phyloP scores from a whole-genome alignment of 495 filamentous ascomycete genomes.

The Bryoglossum gracile region DNA sequence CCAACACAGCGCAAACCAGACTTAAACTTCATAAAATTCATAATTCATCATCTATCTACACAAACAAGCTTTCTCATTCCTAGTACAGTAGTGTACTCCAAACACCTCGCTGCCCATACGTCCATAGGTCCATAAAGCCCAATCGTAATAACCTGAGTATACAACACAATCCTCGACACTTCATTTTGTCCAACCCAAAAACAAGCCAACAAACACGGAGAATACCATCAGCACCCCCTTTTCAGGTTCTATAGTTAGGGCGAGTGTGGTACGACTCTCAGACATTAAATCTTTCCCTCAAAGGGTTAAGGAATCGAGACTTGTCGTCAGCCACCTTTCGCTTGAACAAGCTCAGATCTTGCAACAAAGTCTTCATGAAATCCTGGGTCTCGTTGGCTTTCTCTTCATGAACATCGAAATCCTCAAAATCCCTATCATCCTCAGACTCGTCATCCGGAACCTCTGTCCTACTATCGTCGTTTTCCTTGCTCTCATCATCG shows the following conservation, averaged over 20 bases:
- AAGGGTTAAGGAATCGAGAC: slow-evolving; percentile 33
- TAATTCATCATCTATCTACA: background rate
- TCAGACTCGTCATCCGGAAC: slow-evolving; percentile 30
- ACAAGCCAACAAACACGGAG: no score
- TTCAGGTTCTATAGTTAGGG: no score
- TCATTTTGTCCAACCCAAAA: no score
- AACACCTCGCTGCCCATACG: slow-evolving; percentile 14
- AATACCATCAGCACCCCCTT: no score
- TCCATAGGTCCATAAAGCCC: background rate
- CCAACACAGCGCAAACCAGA: no score
- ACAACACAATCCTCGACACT: no score
- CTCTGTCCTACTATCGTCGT: slow-evolving; percentile 35
- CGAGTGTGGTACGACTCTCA: no score
- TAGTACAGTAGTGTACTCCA: background rate
- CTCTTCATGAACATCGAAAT: slow-evolving; percentile 44
- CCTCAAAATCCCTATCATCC: slow-evolving; percentile 35
- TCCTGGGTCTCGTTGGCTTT: slow-evolving; percentile 55
- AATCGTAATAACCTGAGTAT: no score
- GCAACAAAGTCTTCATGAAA: slow-evolving; percentile 61
- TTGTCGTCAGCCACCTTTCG: slow-evolving; percentile 77
- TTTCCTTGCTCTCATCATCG: slow-evolving; percentile 29
- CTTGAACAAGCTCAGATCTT: slow-evolving; percentile 74
- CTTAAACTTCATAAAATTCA: no score
- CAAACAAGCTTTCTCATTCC: background rate
- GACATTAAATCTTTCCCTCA: slow-evolving; percentile 17